phyloP scores from a whole-genome alignment of 805 yeast species.

The Starmerella davenportii region DNA sequence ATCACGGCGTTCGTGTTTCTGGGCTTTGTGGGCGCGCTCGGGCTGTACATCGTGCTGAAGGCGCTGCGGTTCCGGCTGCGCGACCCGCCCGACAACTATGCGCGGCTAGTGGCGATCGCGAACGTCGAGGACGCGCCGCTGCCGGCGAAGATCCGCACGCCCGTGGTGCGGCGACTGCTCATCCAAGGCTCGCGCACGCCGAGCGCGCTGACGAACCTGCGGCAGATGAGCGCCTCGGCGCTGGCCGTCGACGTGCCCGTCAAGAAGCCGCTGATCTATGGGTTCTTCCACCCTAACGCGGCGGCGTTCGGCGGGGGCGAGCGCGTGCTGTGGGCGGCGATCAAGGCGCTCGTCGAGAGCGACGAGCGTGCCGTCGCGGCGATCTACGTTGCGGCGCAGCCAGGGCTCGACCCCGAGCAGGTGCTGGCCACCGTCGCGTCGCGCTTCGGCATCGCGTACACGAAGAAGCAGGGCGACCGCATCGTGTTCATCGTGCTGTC shows the following conservation, averaged over 20 bases:
- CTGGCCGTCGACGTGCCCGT: constrained; percentile 2
- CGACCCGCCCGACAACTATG: constrained; percentile 12
- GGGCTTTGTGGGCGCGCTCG: constrained; percentile 4
- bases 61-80: constrained; percentile 13
- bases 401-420: constrained; percentile 26
- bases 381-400: constrained; percentile 48
- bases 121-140: constrained; percentile 12
- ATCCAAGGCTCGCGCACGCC: constrained; percentile 22
- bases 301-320: constrained; percentile 98
- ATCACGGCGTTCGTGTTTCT: constrained; percentile 4
- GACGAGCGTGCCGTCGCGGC: constrained; percentile 35
- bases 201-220: constrained; percentile 16
- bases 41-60: constrained; percentile 7
- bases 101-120: constrained; percentile 11
- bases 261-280: constrained; percentile 31
- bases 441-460: constrained; percentile 37
- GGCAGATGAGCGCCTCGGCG: constrained; percentile 8
- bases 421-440: constrained; percentile 28
- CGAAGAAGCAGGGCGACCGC: constrained; percentile 30
- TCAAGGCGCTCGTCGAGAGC: constrained; percentile 42
- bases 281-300: constrained; percentile 90
- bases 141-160: constrained; percentile 15
- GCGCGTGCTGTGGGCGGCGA: constrained; percentile 88
- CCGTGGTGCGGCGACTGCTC: constrained; percentile 26
- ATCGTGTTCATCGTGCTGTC: constrained; percentile 45